Percentiles rank a stretch among this genome's conserved stretches.
phyloP scores from a whole-genome alignment of 108 stramenopile genomes.

The Skeletonema costatum region DNA sequence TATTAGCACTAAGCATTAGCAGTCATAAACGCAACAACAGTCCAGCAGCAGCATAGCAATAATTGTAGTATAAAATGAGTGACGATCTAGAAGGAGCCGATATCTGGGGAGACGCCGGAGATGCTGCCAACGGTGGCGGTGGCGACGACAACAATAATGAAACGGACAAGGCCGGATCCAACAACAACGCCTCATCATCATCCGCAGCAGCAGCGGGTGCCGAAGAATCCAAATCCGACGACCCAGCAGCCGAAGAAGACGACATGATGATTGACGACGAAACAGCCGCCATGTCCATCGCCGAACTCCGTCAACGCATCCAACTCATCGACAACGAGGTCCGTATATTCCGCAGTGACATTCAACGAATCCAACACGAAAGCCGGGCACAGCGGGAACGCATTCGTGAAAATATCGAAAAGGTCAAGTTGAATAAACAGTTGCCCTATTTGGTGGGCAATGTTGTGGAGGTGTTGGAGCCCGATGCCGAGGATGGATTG shows the following conservation, averaged over 20 bases:
- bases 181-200: not conserved
- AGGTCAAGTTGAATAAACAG: conserved; percentile 99
- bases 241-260: conserved; percentile 22
- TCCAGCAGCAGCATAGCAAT: not conserved
- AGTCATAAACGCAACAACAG: not conserved
- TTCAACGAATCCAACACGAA: conserved; percentile 95
- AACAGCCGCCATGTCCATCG: conserved; percentile 84
- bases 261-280: conserved; percentile 74
- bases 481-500: conserved; percentile 93
- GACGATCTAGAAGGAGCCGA: conserved; percentile 93
- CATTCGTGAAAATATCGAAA: conserved; percentile 99
- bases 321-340: conserved; percentile 97
- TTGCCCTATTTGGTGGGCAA: conserved; percentile 99
- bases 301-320: conserved; percentile 95
- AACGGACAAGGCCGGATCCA: not conserved
- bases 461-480: conserved; percentile 93
- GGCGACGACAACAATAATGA: conserved; percentile 21
- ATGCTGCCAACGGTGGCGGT: conserved; percentile 39
- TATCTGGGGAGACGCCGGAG: conserved; percentile 90
- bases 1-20: not conserved
- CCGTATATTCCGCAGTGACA: conserved; percentile 95
- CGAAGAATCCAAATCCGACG: conserved; percentile 50
- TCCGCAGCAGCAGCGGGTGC: conserved; percentile 29
- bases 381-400: conserved; percentile 86
- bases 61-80: conserved; percentile 40